Conservation (phyloP, 2,329 filamentous ascomycete species). For the Hypomyces perniciosus region DNA sequence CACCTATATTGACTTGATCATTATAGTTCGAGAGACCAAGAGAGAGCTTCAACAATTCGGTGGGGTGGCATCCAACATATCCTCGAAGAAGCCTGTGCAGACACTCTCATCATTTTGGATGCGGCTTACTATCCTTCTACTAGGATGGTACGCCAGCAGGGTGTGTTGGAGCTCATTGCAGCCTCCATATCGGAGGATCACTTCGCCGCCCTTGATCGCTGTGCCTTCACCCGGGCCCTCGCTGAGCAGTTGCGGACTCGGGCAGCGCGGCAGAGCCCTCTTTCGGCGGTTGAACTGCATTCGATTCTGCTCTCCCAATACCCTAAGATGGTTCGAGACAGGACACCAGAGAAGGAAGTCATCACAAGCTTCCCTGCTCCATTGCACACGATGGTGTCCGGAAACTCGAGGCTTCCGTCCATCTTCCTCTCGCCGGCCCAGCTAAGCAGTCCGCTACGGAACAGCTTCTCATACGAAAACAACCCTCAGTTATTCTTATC, state of each 20-base stretch:
- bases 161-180: slow-evolving; percentile 51
- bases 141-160: slow-evolving; percentile 45
- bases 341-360: slow-evolving; percentile 40
- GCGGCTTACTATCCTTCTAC: slow-evolving; percentile 51
- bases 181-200: slow-evolving; percentile 50
- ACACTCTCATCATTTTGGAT: slow-evolving; percentile 54
- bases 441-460: slow-evolving; percentile 33
- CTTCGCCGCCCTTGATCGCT: slow-evolving; percentile 40
- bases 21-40: slow-evolving; percentile 41
- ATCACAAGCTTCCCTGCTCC: slow-evolving; percentile 48
- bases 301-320: slow-evolving; percentile 47
- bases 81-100: slow-evolving; percentile 49
- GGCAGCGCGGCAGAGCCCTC: slow-evolving; percentile 37
- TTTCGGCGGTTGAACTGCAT: slow-evolving; percentile 50
- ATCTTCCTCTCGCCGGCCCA: slow-evolving; percentile 49
- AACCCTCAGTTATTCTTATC: slow-evolving; percentile 45
- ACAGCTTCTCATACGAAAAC: slow-evolving; percentile 36
- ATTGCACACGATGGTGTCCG: slow-evolving; percentile 50
- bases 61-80: slow-evolving; percentile 53
- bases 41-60: slow-evolving; percentile 42
- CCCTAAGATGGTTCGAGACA: slow-evolving; percentile 46
- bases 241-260: slow-evolving; percentile 44
- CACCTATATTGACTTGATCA: neutral
- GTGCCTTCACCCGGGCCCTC: slow-evolving; percentile 47
- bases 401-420: slow-evolving; percentile 48